Conservation (phyloP, 805 yeast species). For the Priceomyces medius region DNA sequence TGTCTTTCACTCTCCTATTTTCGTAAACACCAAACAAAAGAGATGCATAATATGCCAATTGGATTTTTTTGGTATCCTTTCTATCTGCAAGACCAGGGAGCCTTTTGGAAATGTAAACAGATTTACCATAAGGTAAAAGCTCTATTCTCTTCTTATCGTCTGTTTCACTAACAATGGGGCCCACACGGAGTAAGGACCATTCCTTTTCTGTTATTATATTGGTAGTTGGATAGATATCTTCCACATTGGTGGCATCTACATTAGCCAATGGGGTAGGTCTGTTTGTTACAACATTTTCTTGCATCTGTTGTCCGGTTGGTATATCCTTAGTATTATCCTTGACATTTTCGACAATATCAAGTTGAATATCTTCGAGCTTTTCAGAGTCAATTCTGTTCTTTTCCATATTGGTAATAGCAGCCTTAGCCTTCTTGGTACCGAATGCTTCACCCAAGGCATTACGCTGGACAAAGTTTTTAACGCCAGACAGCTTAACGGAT, state of each 20-base stretch:
- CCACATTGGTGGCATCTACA: slow-evolving; percentile 76
- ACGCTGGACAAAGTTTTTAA: slow-evolving; percentile 58
- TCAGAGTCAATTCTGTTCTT: slow-evolving; percentile 86
- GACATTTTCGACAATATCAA: slow-evolving; percentile 81
- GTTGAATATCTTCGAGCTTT: slow-evolving; percentile 67
- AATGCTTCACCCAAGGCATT: slow-evolving; percentile 91
- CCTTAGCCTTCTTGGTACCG: slow-evolving; percentile 95
- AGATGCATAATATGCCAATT: slow-evolving; percentile 76
- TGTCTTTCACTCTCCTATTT: slow-evolving; percentile 61
- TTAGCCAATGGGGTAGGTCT: slow-evolving; percentile 83
- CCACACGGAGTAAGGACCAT: slow-evolving; percentile 61
- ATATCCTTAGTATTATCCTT: slow-evolving; percentile 64
- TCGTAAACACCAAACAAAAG: slow-evolving; percentile 76
- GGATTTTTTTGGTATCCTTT: slow-evolving; percentile 56
- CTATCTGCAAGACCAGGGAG: slow-evolving; percentile 36
- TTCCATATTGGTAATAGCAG: slow-evolving; percentile 77
- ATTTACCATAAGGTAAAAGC: slow-evolving; percentile 60
- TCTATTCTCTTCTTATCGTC: slow-evolving; percentile 49
- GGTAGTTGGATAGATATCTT: slow-evolving; percentile 75
- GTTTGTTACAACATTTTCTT: slow-evolving; percentile 54
- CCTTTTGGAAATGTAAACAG: slow-evolving; percentile 54
- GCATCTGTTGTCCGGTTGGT: slow-evolving; percentile 69
- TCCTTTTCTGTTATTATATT: slow-evolving; percentile 70
- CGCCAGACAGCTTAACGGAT: slow-evolving; percentile 54
- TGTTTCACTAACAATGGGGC: slow-evolving; percentile 56